These are phyloP conservation scores for Pelargonium australe DNA, from an alignment of 441 rosid genomes.

Conservation along the genomic window DNA sequence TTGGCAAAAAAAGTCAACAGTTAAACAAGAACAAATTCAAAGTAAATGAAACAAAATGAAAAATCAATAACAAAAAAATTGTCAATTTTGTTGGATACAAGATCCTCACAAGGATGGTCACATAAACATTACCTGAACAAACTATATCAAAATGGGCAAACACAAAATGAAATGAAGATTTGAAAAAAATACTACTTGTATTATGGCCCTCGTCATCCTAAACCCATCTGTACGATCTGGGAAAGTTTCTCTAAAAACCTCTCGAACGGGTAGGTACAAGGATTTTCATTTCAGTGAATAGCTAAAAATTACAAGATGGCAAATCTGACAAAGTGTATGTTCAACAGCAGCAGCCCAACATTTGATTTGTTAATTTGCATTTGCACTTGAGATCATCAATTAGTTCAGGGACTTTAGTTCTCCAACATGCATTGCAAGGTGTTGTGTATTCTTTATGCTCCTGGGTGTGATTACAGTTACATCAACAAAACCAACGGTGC, in stretches of 20 bases:
- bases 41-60: no score
- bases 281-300: neutral
- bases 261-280: neutral
- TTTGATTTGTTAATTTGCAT: neutral
- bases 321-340: neutral
- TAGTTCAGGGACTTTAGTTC: neutral
- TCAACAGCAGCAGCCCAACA: neutral
- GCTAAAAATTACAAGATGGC: neutral
- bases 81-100: no score
- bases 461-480: neutral
- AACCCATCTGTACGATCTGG: neutral
- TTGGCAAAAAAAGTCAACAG: no score
- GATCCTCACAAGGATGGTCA: no score
- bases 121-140: no score
- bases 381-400: slow-evolving; percentile 1
- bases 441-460: neutral
- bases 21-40: no score
- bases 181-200: no score
- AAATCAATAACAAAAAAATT: no score
- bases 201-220: neutral
- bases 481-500: neutral
- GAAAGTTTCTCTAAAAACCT: neutral
- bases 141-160: no score
- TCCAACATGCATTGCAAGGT: neutral
- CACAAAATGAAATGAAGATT: no score